Conservation (phyloP, 2,329 filamentous ascomycete genomes). For the Alternaria gansuensis region DNA sequence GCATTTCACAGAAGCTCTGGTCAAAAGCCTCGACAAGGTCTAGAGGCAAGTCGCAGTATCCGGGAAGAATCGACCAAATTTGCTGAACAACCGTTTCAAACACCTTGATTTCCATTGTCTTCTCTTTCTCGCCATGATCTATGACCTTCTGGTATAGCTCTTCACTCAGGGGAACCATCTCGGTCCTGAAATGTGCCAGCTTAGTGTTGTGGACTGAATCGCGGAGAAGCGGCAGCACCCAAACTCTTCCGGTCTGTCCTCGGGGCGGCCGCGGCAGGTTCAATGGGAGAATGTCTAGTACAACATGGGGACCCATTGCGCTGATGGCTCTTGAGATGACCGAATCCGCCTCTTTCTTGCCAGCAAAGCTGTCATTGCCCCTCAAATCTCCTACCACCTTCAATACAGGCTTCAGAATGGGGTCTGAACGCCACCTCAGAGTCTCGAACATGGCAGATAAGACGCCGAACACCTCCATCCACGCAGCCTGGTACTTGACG, state of each 20-base stretch:
- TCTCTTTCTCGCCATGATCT: slow-evolving; percentile 81
- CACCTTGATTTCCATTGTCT: slow-evolving; percentile 96
- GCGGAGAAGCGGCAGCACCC: slow-evolving; percentile 90
- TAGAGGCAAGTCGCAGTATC: slow-evolving; percentile 91
- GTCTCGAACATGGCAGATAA: slow-evolving; percentile 86
- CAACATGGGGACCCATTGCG: slow-evolving; percentile 87
- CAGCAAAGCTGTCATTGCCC: slow-evolving; percentile 84
- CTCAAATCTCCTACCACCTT: slow-evolving; percentile 86
- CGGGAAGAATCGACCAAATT: slow-evolving; percentile 91
- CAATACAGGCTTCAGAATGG: slow-evolving; percentile 78
- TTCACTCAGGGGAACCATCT: slow-evolving; percentile 90
- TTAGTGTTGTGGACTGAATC: slow-evolving; percentile 91
- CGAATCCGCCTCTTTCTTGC: slow-evolving; percentile 93
- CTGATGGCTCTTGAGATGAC: slow-evolving; percentile 87
- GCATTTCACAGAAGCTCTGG: slow-evolving; percentile 84
- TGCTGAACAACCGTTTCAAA: slow-evolving; percentile 97
- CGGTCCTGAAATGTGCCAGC: slow-evolving; percentile 81
- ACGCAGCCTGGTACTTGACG: slow-evolving; percentile 91
- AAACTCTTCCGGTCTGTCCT: slow-evolving; percentile 85
- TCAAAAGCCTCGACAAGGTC: slow-evolving; percentile 78
- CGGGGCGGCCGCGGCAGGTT: slow-evolving; percentile 81
- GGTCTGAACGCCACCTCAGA: slow-evolving; percentile 83
- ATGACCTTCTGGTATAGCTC: slow-evolving; percentile 87
- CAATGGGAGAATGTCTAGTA: slow-evolving; percentile 82
- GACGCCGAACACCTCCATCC: slow-evolving; percentile 93